These are phyloP conservation scores for Botrytis elliptica DNA, from an alignment of 2,329 filamentous ascomycete species.

Conservation along the genomic window DNA sequence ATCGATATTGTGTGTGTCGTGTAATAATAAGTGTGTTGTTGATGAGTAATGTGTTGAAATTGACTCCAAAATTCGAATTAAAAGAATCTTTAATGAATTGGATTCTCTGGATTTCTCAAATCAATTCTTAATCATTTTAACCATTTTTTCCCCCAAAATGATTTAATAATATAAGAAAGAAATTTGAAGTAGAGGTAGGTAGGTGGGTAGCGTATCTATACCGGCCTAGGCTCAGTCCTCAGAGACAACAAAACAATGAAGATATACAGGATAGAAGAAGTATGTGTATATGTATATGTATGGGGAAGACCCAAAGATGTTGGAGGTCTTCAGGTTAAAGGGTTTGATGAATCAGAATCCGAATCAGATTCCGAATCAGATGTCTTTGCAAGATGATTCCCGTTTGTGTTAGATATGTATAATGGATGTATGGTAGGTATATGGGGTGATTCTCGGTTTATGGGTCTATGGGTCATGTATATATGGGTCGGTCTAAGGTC, in stretches of 20 bases:
- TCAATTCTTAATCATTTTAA: not conserved
- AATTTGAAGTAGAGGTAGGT: not conserved
- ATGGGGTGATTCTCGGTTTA: constrained; percentile 13
- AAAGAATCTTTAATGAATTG: not conserved
- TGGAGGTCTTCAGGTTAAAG: not conserved
- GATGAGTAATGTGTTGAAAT: constrained; percentile 10
- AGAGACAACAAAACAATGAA: not conserved
- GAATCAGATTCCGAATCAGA: not conserved
- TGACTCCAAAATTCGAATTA: not conserved
- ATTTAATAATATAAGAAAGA: not conserved
- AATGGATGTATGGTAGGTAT: not conserved
- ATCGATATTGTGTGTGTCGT: not conserved
- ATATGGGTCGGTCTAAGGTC: not conserved
- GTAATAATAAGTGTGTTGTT: not conserved
- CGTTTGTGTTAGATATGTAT: not conserved
- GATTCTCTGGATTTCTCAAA: not conserved
- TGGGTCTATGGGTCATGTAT: not conserved
- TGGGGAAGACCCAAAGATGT: not conserved
- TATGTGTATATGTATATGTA: not conserved
- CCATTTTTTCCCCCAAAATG: not conserved
- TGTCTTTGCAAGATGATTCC: not conserved
- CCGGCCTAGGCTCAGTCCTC: not conserved
- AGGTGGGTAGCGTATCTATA: not conserved
- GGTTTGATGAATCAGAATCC: not conserved
- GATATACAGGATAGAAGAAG: not conserved